Evolutionary conservation across 2,329 filamentous ascomycete genomes (phyloP), one percentile per base, ranked within the genome.

Genomic region (Camillea tinctor): DNA sequence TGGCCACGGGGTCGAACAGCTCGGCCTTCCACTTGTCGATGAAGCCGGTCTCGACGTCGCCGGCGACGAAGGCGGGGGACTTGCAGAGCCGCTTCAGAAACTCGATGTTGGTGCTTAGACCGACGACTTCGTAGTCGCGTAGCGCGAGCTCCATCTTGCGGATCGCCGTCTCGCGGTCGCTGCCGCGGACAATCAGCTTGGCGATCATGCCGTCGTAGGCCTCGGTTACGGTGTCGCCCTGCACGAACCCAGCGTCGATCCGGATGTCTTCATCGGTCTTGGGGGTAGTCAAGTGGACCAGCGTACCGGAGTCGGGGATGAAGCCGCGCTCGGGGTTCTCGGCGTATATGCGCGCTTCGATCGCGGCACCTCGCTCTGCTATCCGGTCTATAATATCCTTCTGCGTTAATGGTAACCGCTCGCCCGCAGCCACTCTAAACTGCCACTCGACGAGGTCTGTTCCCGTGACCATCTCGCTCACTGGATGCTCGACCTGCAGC

Each of bases 191-290:
- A 68, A 99, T 99, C 56, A 99, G 84, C 78, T 99, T 99, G 51
- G 95, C 92, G 67, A 99, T 97, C 95, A 99, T 99, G 24, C 95
- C 95, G 69, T 99, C 95, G 75, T 99, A 99, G 57, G 95, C 91
- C 60, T 94, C 92, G 0, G 93, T 96, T 2, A 99, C 91, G 64
- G 92, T 92, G 73, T 97, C 94, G 23, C 95, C 95, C 67, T 93
- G 84, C 24, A 93, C 86, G 73, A 98, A 98, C 1, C 95, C 95
- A 52, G 93, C 93, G 71, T 99, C 95, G 65, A 99, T 93, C 49
- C 95, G 88, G 30, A 98, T 85, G 64, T 93, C 90, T 0, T 89
- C 83, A 44, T 86, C 84, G 5, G 84, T 79, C 54, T 79, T 74
- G 0, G 94, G 93, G 1, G 91, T 93, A 36, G 86, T 84, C 11